Evolutionary conservation across 2,329 filamentous ascomycete species (phyloP), one percentile per base, ranked within the genome.

Genomic region (Calonectria honghensis): DNA sequence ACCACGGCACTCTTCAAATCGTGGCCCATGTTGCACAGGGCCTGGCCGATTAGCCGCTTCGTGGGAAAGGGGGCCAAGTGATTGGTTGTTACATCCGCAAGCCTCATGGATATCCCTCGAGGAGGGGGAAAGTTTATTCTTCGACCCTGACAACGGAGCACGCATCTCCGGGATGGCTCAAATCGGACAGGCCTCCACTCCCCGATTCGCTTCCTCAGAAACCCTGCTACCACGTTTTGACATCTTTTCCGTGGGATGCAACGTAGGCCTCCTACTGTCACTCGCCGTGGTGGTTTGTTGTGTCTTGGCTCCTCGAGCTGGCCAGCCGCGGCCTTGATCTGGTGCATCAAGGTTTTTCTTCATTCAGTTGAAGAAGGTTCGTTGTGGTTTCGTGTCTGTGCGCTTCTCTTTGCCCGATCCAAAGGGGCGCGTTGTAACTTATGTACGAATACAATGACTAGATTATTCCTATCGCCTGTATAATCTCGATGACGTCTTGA

Each of bases 191-290:
- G 27, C 16, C 57, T n/a, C 57, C 57, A 24, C 35, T 13, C 1
- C 29, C 24, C 57, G 57, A 63, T 63, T 63, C 32, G 18, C 14
- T 63, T 27, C 57, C 9, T 2, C 16, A 2, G 35, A 18, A 63
- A 39, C 57, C 57, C 57, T 39, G 57, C 16, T 27, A 63, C 57
- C 57, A 63, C 57, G 57, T 63, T 63, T 37, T 63, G 10, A 27
- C 6, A 24, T 48, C 35, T 27, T 41, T 18, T 41, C 57, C 35
- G 57, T 63, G 24, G 35, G 24, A 39, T 27, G 39, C 14, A 63
- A 24, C 35, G 27, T 63, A 27, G 32, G 54, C 35, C 35, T 18
- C n/a, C 5, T 24, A 27, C 4, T 24, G 7, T n/a, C 35, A 18
- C 7, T 48, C 7, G 41, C 4, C 7, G 41, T 48, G 7, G 41